A percentile compares a stretch with the other conserved stretches of the same genome.
Conservation (phyloP, 768 basidiomycete species). For the Phlebiopsis flavidoalba region DNA sequence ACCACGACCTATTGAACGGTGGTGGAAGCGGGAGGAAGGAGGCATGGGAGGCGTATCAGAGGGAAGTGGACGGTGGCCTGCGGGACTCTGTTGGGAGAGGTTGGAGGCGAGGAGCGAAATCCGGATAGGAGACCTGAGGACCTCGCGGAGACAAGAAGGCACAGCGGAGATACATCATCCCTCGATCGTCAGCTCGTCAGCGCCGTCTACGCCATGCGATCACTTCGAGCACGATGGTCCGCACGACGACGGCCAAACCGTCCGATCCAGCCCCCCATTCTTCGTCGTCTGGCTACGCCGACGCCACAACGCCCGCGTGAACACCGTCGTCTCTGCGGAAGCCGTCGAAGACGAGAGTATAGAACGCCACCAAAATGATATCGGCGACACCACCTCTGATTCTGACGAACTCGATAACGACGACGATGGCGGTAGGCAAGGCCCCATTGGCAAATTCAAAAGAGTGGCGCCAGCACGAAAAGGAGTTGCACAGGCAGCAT, state of each 20-base stretch:
- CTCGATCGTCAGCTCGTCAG: neutral
- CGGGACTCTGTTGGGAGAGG: constrained; percentile 16
- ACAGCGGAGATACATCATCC: neutral
- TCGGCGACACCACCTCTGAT: neutral
- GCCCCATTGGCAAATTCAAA: constrained; percentile 29
- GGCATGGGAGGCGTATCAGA: constrained; percentile 24
- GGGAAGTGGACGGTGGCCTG: constrained; percentile 20
- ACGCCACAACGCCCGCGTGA: neutral
- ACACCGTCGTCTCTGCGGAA: constrained; percentile 12
- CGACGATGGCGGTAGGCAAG: constrained; percentile 18
- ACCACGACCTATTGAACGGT: constrained; percentile 19
- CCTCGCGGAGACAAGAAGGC: constrained; percentile 2
- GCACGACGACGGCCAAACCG: no score
- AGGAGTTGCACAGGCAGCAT: constrained; percentile 46
- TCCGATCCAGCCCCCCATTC: no score
- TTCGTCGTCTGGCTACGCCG: neutral
- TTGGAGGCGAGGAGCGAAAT: constrained; percentile 12
- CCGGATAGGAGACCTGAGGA: constrained; percentile 15
- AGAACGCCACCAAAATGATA: constrained; percentile 5
- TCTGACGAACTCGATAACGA: constrained; percentile 22
- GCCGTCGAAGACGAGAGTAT: constrained; percentile 7
- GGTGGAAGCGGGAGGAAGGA: constrained; percentile 19
- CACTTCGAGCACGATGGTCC: no score
- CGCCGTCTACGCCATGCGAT: no score
- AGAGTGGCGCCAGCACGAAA: constrained; percentile 38